phyloP scores from a whole-genome alignment of 2,329 filamentous ascomycete genomes.

The Botrytis tulipae region DNA sequence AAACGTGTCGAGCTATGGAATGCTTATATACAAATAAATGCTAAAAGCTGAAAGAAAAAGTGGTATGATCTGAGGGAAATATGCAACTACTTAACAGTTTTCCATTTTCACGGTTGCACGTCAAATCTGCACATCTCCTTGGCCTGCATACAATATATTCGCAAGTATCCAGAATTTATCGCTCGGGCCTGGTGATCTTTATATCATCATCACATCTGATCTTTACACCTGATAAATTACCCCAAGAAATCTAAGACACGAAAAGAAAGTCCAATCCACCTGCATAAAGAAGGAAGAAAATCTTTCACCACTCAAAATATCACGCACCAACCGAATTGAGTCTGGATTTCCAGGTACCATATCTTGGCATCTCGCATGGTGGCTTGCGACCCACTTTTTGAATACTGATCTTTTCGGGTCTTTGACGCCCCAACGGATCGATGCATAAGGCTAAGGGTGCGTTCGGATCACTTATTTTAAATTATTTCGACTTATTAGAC shows the following conservation, averaged over 20 bases:
- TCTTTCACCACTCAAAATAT: not conserved
- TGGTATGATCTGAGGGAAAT: not conserved
- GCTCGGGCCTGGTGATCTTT: constrained; percentile 1
- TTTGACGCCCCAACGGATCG: not conserved
- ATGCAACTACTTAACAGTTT: constrained; percentile 4
- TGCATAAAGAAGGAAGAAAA: not conserved
- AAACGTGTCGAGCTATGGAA: constrained; percentile 12
- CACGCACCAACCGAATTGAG: not conserved
- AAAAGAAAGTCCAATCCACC: not conserved
- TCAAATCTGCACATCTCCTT: not conserved
- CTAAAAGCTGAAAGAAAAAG: not conserved
- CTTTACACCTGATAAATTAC: not conserved
- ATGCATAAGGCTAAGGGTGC: not conserved
- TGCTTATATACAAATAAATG: not conserved
- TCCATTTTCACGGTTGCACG: not conserved
- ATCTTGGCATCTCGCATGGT: constrained; percentile 1
- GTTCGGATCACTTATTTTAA: no score
- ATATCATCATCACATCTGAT: not conserved
- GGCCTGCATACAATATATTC: not conserved
- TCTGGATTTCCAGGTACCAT: not conserved
- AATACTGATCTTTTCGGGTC: not conserved
- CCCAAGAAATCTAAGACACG: not conserved
- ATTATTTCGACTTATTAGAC: no score
- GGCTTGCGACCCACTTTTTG: not conserved
- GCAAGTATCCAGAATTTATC: not conserved